Conservation (phyloP, 768 basidiomycete genomes). For the Lentinula sp. region DNA sequence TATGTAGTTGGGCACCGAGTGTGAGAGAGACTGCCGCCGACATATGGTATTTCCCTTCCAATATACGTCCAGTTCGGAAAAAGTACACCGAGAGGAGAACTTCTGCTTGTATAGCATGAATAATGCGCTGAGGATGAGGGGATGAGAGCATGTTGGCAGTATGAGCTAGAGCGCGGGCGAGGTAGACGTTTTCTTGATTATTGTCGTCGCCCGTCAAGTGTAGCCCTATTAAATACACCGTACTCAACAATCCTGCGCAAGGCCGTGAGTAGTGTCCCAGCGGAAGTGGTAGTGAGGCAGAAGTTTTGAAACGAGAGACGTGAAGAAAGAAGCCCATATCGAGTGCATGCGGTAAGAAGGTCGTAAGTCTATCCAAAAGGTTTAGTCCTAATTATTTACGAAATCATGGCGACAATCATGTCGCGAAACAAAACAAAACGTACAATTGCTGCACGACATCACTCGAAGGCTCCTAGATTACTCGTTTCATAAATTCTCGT, state of each 20-base stretch:
- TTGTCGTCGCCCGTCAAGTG: slow-evolving; percentile 36
- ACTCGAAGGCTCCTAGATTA: slow-evolving; percentile 19
- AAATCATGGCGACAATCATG: neutral
- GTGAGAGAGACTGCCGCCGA: slow-evolving; percentile 28
- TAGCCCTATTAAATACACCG: slow-evolving; percentile 47
- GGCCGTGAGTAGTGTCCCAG: slow-evolving; percentile 43
- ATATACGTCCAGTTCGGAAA: slow-evolving; percentile 29
- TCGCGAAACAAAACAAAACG: neutral
- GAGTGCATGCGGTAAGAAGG: slow-evolving; percentile 49
- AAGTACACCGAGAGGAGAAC: slow-evolving; percentile 39
- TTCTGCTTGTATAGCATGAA: slow-evolving; percentile 29
- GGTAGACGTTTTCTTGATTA: slow-evolving; percentile 39
- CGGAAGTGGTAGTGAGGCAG: slow-evolving; percentile 40
- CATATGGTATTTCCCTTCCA: slow-evolving; percentile 36
- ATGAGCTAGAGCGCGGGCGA: slow-evolving; percentile 40
- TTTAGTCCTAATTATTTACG: slow-evolving; percentile 3
- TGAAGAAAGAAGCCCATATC: slow-evolving; percentile 67
- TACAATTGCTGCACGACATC: slow-evolving; percentile 33
- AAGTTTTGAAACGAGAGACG: slow-evolving; percentile 37
- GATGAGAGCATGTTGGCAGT: slow-evolving; percentile 12
- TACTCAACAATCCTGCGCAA: slow-evolving; percentile 41
- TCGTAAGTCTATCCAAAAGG: slow-evolving; percentile 37
- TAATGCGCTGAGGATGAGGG: slow-evolving; percentile 20
- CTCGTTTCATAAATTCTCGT: neutral
- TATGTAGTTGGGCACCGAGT: slow-evolving; percentile 21